Base-by-base conservation (phyloP, 306 rosid genomes). In the Pachyrhizus erosus region DNA sequence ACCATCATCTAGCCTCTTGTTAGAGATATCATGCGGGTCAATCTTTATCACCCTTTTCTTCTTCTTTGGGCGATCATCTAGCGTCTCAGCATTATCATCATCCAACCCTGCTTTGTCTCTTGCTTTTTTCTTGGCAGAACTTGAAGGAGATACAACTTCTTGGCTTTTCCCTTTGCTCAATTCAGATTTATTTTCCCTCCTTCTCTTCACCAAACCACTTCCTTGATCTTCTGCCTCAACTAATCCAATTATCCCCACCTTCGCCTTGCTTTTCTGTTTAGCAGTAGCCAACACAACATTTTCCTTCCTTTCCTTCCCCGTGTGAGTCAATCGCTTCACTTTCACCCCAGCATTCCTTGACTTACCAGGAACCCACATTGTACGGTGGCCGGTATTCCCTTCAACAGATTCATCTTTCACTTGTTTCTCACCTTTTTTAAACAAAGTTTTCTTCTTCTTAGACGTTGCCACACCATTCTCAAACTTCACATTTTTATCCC, bases 1-100 rank as follows among this genome's bases (percentile, higher is more conserved):
- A 69, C 85, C 79, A 73, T 96, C 98, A 70, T 89, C 92, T 65
- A 89, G 81, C 72, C 99, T 89, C 88, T 96, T 96, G 84, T 96
- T 93, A 75, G 98, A 93, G 84, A 87, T 87, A 81, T 96, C 96
- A 83, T 84, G n/a, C 0, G 93, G 97, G 70, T 92, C 94, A 45
- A 90, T 31, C 71, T 75, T 92, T 72, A 96, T 93, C 9, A 82
- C 81, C 81, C 88, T 89, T 86, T 93, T 92, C 82, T 73, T 90
- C 96, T 77, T 96, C 91, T 64, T 90, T 64, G 89, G 89, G 71
- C 72, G 86, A 74, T 81, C 92, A 81, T 67, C 86, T 34, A 6
- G 65, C 21, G 15, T 70, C 84, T 87, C 86, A 1, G 78, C 55
- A 83, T 86, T 87, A 52, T 80, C 91, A 51, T 84, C 91, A 46